Conservation (phyloP, 2,329 filamentous ascomycete genomes). For the Ceratocystis lukuohia region DNA sequence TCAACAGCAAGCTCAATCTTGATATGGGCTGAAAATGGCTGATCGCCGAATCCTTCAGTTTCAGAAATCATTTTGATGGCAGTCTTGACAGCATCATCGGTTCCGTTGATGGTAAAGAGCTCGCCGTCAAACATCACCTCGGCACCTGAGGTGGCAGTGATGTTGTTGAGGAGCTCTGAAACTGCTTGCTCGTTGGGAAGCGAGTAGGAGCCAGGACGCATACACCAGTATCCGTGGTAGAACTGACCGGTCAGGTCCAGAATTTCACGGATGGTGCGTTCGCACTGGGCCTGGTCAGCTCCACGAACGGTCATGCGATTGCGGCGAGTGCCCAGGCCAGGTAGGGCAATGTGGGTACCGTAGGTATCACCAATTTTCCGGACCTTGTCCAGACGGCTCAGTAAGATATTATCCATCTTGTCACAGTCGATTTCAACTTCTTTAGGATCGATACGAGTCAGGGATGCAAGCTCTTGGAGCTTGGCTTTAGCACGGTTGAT, state of each 20-base stretch:
- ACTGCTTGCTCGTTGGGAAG: constrained; percentile 12
- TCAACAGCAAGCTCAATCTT: constrained; percentile 98
- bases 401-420: constrained; percentile 88
- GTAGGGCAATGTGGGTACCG: constrained; percentile 87
- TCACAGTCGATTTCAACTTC: constrained; percentile 78
- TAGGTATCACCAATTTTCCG: constrained; percentile 96
- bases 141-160: constrained; percentile 90
- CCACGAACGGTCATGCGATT: constrained; percentile 82
- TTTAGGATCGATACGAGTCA: constrained; percentile 77
- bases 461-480: constrained; percentile 69
- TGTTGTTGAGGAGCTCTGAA: constrained; percentile 68
- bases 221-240: constrained; percentile 94
- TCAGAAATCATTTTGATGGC: constrained; percentile 91
- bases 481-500: constrained; percentile 85
- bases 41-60: constrained; percentile 73
- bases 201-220: constrained; percentile 17
- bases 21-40: constrained; percentile 85
- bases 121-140: constrained; percentile 91
- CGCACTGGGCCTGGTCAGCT: constrained; percentile 82
- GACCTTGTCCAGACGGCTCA: constrained; percentile 87
- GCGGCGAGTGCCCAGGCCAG: constrained; percentile 71
- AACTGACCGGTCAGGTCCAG: constrained; percentile 97
- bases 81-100: constrained; percentile 89
- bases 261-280: constrained; percentile 86
- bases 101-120: constrained; percentile 86